These are phyloP conservation scores for Hemisphaericaspora xylanilytica DNA, from an alignment of 1,139 yeast species.

Conservation along the genomic window DNA sequence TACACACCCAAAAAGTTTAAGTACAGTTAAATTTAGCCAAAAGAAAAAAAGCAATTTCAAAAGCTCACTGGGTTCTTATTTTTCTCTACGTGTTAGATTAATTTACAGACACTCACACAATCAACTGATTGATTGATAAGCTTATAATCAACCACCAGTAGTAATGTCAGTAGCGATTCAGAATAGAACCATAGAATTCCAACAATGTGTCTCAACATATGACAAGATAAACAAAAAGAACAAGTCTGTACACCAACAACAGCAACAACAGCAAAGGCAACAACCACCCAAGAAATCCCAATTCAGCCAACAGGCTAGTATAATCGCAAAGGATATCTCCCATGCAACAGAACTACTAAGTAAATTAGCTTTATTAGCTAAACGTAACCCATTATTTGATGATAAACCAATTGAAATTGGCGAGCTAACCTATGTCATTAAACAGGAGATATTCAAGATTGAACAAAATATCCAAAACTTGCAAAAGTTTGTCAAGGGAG, in stretches of 20 bases:
- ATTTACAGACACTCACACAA: not conserved
- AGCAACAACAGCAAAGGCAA: constrained; percentile 8
- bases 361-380: constrained; percentile 80
- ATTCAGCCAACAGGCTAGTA: constrained; percentile 77
- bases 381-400: constrained; percentile 88
- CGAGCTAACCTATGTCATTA: constrained; percentile 87
- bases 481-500: constrained; percentile 54
- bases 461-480: constrained; percentile 73
- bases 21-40: no score
- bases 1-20: no score
- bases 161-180: constrained; percentile 45
- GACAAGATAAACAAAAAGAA: constrained; percentile 54
- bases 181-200: constrained; percentile 83
- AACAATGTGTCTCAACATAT: constrained; percentile 74
- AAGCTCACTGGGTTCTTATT: no score
- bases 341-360: constrained; percentile 82
- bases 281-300: constrained; percentile 48
- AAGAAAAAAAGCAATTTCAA: no score
- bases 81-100: not conserved
- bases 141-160: not conserved
- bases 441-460: constrained; percentile 85
- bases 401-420: constrained; percentile 94
- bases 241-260: constrained; percentile 12
- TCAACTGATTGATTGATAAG: no score
- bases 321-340: constrained; percentile 85